Conservation (phyloP, 805 yeast species). For the Komagataella pastoris region DNA sequence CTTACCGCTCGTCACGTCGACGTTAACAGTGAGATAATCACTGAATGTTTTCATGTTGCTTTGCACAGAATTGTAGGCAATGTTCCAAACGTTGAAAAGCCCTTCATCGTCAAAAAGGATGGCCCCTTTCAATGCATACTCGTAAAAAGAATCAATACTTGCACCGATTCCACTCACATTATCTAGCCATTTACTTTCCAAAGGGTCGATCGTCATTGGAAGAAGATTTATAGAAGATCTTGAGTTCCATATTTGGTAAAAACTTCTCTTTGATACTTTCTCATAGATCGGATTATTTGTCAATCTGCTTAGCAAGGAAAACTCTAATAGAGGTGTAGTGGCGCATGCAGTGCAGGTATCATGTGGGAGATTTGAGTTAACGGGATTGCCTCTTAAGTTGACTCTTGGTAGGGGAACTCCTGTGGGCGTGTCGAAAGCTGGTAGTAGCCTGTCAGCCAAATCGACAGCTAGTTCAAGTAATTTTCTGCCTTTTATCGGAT, state of each 20-base stretch:
- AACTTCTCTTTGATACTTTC: conserved; percentile 43
- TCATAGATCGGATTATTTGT: conserved; percentile 69
- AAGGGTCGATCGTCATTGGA: conserved; percentile 68
- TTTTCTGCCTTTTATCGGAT: conserved; percentile 50
- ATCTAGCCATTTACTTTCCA: conserved; percentile 40
- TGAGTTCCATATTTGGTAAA: conserved; percentile 56
- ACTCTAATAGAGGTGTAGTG: conserved; percentile 70
- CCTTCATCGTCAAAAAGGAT: conserved; percentile 55
- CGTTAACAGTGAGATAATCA: conserved; percentile 42
- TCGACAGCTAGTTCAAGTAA: conserved; percentile 62
- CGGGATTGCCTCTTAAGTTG: conserved; percentile 41
- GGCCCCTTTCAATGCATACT: conserved; percentile 70
- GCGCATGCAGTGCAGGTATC: conserved; percentile 88
- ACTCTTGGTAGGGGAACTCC: conserved; percentile 75
- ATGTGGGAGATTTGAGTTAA: conserved; percentile 29
- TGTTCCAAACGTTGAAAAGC: conserved; percentile 40
- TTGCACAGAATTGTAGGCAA: conserved; percentile 44
- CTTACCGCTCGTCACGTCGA: conserved; percentile 39
- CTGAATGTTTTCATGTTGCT: conserved; percentile 27
- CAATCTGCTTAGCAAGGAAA: conserved; percentile 59
- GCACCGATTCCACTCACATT: conserved; percentile 77
- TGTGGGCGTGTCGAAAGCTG: conserved; percentile 52
- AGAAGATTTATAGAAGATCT: conserved; percentile 49
- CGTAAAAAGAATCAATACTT: conserved; percentile 82
- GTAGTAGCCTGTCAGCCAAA: conserved; percentile 55